Evolutionary conservation across 352 stramenopile species (phyloP).

Genomic region (Globisporangium apiculatum): DNA sequence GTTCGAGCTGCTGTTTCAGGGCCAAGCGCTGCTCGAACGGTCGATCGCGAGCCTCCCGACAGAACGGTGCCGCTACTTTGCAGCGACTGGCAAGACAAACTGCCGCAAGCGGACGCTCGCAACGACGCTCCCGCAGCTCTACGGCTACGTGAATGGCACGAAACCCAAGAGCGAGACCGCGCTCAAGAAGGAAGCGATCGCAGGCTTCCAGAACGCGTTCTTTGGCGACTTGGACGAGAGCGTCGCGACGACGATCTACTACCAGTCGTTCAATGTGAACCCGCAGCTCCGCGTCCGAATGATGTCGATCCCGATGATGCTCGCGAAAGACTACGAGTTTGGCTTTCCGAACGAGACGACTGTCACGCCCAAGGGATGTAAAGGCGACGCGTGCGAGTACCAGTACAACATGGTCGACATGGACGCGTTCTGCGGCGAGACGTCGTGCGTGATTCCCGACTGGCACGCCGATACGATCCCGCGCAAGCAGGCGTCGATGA

Average conservation of each 20-base stretch:
- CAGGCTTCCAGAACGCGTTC: conserved; percentile 9
- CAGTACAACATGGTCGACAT: conserved; percentile 8
- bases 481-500: conserved; percentile 13
- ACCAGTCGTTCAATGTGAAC: conserved; percentile 8
- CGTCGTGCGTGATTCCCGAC: conserved; percentile 12
- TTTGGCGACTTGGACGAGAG: conserved; percentile 7
- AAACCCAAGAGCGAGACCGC: conserved; percentile 3
- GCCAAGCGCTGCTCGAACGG: conserved; percentile 19
- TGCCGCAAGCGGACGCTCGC: background rate
- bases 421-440: conserved; percentile 10
- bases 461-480: conserved; percentile 14
- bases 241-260: background rate
- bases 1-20: conserved; percentile 24
- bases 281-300: conserved; percentile 11
- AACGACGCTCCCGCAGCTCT: conserved; percentile 8
- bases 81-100: background rate
- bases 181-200: conserved; percentile 8
- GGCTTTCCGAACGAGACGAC: conserved; percentile 5
- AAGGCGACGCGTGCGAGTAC: conserved; percentile 9
- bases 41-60: conserved; percentile 7
- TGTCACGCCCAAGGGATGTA: conserved; percentile 3
- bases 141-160: conserved; percentile 19
- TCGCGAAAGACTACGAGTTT: conserved; percentile 12
- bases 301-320: conserved; percentile 9
- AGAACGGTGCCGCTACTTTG: conserved; percentile 9